phyloP scores from a whole-genome alignment of 768 basidiomycete species.

The Boletus reticulatus region DNA sequence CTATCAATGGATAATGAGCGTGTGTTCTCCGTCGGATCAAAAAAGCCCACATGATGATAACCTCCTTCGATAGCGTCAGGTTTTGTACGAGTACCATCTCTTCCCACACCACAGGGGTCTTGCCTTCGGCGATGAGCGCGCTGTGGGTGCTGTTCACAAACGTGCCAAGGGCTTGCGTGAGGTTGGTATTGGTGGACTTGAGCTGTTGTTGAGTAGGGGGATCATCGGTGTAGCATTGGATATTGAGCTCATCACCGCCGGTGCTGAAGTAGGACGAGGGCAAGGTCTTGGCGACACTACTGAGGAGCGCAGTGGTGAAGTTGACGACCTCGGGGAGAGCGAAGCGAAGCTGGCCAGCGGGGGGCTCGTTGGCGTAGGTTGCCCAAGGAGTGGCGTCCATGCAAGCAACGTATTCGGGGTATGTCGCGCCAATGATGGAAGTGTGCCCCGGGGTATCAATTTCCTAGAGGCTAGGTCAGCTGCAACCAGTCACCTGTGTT shows the following conservation, averaged over 20 bases:
- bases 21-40: background rate
- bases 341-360: conserved; percentile 79
- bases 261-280: conserved; percentile 68
- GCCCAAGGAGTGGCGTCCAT: conserved; percentile 53
- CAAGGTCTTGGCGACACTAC: conserved; percentile 48
- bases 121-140: conserved; percentile 52
- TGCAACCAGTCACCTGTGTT: background rate
- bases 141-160: conserved; percentile 64
- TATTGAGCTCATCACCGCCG: conserved; percentile 82
- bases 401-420: conserved; percentile 79
- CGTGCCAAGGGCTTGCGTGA: conserved; percentile 60
- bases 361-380: conserved; percentile 68
- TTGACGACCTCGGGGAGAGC: conserved; percentile 56
- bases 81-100: conserved; percentile 48
- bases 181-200: conserved; percentile 45
- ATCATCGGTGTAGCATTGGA: conserved; percentile 64
- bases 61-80: conserved; percentile 40
- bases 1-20: conserved; percentile 8
- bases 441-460: conserved; percentile 87
- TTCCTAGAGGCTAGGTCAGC: conserved; percentile 44
- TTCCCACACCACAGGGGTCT: conserved; percentile 84
- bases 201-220: conserved; percentile 55
- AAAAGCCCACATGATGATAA: conserved; percentile 37
- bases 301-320: conserved; percentile 57
- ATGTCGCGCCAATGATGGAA: conserved; percentile 54